These are phyloP conservation scores for Plantago coronopus DNA, from an alignment of 305 asterid genomes.

Conservation along the genomic window DNA sequence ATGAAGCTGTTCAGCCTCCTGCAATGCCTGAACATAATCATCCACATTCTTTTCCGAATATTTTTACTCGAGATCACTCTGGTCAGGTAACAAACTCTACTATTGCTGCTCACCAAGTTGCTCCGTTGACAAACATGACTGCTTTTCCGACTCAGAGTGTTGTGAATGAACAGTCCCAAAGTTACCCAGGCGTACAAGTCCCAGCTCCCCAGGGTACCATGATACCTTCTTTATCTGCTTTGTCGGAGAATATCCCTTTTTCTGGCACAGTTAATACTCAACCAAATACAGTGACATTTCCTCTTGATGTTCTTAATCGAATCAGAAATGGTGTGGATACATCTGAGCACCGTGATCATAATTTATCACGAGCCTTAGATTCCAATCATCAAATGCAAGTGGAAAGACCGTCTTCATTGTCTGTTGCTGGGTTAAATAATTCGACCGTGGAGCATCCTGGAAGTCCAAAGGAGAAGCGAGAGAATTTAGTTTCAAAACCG, in stretches of 20 bases:
- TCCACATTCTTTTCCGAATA: slow-evolving; percentile 35
- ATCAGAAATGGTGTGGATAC: slow-evolving; percentile 21
- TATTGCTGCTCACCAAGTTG: slow-evolving; percentile 20
- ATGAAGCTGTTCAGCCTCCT: slow-evolving; percentile 34
- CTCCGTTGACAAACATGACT: slow-evolving; percentile 18
- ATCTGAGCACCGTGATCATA: slow-evolving; percentile 20
- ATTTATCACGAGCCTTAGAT: slow-evolving; percentile 26
- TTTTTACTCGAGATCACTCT: slow-evolving; percentile 36
- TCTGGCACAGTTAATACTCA: slow-evolving; percentile 21
- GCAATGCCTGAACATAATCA: slow-evolving; percentile 35
- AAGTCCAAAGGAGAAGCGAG: slow-evolving; percentile 33
- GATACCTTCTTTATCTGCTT: slow-evolving; percentile 30
- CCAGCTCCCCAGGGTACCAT: slow-evolving; percentile 25
- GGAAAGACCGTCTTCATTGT: slow-evolving; percentile 29
- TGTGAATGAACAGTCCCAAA: slow-evolving; percentile 34
- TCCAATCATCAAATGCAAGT: slow-evolving; percentile 27
- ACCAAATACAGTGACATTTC: slow-evolving; percentile 19
- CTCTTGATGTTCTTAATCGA: slow-evolving; percentile 26
- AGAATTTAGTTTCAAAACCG: slow-evolving; percentile 22
- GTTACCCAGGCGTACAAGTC: slow-evolving; percentile 30
- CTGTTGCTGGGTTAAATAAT: slow-evolving; percentile 25
- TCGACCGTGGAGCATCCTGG: slow-evolving; percentile 14
- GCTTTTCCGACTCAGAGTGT: slow-evolving; percentile 32
- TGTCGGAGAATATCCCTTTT: slow-evolving; percentile 22
- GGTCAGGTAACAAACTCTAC: slow-evolving; percentile 31